Evolutionary conservation across 2,329 filamentous ascomycete genomes (phyloP).

Genomic region (Ophiostoma perfectum): DNA sequence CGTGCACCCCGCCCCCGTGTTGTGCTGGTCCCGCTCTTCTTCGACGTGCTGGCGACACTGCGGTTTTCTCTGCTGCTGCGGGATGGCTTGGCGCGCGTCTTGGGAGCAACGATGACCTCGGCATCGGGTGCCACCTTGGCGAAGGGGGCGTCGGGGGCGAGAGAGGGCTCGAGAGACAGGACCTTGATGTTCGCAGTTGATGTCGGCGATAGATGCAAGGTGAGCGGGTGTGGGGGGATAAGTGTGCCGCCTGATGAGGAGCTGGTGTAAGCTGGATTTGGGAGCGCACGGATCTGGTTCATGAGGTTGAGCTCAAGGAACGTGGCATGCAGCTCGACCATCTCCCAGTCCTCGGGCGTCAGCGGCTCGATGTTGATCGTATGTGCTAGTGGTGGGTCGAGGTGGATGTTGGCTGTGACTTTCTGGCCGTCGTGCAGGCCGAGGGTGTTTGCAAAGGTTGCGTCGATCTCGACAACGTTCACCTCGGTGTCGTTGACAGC

Average conservation of each 20-base stretch:
- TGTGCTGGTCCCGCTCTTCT: constrained; percentile 73
- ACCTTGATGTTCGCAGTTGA: constrained; percentile 90
- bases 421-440: constrained; percentile 78
- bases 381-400: constrained; percentile 85
- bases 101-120: constrained; percentile 95
- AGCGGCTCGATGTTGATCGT: constrained; percentile 96
- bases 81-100: constrained; percentile 67
- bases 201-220: constrained; percentile 87
- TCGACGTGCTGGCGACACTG: constrained; percentile 74
- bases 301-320: constrained; percentile 93
- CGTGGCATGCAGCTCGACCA: constrained; percentile 93
- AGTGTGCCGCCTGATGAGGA: constrained; percentile 44
- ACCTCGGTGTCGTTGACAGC: constrained; percentile 64
- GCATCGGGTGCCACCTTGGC: constrained; percentile 90
- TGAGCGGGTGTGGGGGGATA: constrained; percentile 64
- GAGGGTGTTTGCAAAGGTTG: constrained; percentile 70
- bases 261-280: constrained; percentile 65
- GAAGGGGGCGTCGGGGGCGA: constrained; percentile 65
- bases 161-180: constrained; percentile 72
- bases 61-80: constrained; percentile 66
- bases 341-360: constrained; percentile 96
- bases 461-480: constrained; percentile 77
- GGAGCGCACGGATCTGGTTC: constrained; percentile 85
- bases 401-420: constrained; percentile 65
- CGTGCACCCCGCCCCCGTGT: constrained; percentile 44